Evolutionary conservation across 208 protist genomes (phyloP).

Genomic region (Leishmania braziliensis): DNA sequence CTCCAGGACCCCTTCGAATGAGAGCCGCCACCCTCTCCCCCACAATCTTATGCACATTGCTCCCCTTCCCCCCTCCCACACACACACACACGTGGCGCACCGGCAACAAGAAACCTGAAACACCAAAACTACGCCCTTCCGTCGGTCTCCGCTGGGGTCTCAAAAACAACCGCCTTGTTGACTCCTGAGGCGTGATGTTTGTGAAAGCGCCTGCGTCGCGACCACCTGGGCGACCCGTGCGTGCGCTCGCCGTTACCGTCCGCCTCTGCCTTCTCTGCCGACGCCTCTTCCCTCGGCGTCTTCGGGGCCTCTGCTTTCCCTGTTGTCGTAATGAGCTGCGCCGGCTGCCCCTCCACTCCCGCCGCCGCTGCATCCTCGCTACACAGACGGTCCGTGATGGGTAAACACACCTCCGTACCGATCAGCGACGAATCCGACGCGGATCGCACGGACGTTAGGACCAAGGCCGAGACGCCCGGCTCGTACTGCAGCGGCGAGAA

Average conservation of each 20-base stretch:
- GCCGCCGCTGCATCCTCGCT: background rate
- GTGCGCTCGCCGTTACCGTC: background rate
- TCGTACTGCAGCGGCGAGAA: conserved; percentile 67
- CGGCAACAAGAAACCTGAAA: conserved; percentile 5
- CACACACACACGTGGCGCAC: background rate
- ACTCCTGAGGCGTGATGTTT: background rate
- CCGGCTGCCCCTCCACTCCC: background rate
- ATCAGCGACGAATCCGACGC: conserved; percentile 32
- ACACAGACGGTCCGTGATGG: conserved; percentile 27
- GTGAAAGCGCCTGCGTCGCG: background rate
- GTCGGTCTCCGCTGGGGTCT: background rate
- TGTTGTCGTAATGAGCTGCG: background rate
- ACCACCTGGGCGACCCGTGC: background rate
- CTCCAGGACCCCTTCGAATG: background rate
- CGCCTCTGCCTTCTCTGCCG: background rate
- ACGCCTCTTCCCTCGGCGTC: background rate
- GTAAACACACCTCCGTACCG: conserved; percentile 36
- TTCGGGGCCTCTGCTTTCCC: background rate
- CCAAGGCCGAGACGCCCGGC: conserved; percentile 17
- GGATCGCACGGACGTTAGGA: conserved; percentile 27
- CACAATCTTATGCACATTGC: background rate
- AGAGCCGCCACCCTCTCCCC: background rate
- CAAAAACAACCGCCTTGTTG: background rate
- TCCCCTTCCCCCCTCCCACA: background rate
- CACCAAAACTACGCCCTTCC: background rate